Evolutionary conservation across 768 basidiomycete species (phyloP).

Genomic region (Nidularia pulvinata): DNA sequence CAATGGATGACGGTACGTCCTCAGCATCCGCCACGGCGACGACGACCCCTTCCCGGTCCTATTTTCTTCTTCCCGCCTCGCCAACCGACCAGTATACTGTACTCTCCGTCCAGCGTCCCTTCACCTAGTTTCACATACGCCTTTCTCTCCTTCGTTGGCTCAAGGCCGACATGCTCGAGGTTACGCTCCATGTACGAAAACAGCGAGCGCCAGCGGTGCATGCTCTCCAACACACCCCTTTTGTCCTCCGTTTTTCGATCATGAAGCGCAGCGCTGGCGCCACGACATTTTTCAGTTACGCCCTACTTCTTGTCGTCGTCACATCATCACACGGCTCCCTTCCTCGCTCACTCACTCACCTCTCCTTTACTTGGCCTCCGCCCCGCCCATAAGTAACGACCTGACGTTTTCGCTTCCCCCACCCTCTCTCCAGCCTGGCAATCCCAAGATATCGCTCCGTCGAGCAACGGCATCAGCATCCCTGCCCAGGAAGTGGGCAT

Average conservation of each 20-base stretch:
- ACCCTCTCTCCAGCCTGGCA: constrained; percentile 69
- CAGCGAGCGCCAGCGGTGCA: no score
- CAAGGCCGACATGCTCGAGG: constrained; percentile 29
- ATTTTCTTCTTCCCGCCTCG: neutral
- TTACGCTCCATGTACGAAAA: no score
- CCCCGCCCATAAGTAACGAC: constrained; percentile 29
- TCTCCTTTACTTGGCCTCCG: constrained; percentile 18
- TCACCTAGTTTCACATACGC: no score
- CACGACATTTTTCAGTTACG: neutral
- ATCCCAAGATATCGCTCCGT: constrained; percentile 78
- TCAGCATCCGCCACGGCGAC: constrained; percentile 77
- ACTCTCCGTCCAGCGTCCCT: neutral
- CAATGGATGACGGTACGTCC: constrained; percentile 77
- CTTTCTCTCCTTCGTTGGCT: constrained; percentile 33
- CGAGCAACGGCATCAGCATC: constrained; percentile 67
- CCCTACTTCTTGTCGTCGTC: neutral
- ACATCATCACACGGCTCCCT: constrained; percentile 6
- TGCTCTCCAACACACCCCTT: no score
- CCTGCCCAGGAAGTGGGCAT: constrained; percentile 52
- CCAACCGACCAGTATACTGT: neutral
- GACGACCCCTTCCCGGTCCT: constrained; percentile 11
- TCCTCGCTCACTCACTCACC: constrained; percentile 4
- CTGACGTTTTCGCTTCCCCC: constrained; percentile 32
- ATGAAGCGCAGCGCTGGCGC: neutral
- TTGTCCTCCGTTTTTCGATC: neutral